Conservation (phyloP, 371 early-diverging fungal genomes). For the Parasitella parasitica region DNA sequence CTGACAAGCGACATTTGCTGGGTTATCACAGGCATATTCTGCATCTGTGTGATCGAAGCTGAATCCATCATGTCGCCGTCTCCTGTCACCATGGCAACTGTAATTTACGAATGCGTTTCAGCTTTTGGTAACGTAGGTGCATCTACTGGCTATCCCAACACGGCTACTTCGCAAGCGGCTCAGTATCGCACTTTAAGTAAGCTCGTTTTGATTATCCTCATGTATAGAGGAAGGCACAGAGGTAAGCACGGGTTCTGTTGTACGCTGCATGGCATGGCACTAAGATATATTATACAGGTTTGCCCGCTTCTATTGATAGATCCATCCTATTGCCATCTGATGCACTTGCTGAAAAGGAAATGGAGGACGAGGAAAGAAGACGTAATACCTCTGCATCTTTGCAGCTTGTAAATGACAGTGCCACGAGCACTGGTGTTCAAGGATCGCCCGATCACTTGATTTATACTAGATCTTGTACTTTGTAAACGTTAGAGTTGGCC, state of each 20-base stretch:
- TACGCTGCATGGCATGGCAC: background rate
- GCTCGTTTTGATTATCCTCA: slow-evolving; percentile 36
- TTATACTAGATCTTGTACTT: slow-evolving; percentile 21
- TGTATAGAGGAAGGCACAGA: slow-evolving; percentile 47
- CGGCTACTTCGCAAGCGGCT: slow-evolving; percentile 38
- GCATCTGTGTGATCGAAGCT: slow-evolving; percentile 33
- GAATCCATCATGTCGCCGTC: slow-evolving; percentile 38
- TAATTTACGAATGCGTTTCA: slow-evolving; percentile 47
- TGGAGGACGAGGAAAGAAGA: slow-evolving; percentile 28
- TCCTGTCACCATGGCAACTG: slow-evolving; percentile 33
- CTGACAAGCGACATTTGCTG: slow-evolving; percentile 46
- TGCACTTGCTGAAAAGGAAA: slow-evolving; percentile 28
- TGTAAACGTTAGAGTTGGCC: slow-evolving; percentile 11
- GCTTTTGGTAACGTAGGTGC: slow-evolving; percentile 46
- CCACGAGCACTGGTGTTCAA: slow-evolving; percentile 3
- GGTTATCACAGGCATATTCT: slow-evolving; percentile 41
- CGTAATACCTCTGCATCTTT: slow-evolving; percentile 20
- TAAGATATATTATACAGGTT: slow-evolving; percentile 16
- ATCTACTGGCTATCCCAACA: slow-evolving; percentile 37
- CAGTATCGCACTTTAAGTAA: slow-evolving; percentile 37
- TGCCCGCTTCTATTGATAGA: slow-evolving; percentile 49
- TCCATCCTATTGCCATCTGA: slow-evolving; percentile 47
- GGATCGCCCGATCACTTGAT: slow-evolving; percentile 11
- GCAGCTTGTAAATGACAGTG: background rate
- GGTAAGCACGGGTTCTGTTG: slow-evolving; percentile 16